Percentiles rank a stretch among this genome's conserved stretches.
These are phyloP conservation scores for Colletotrichum navitas DNA, from an alignment of 2,329 filamentous ascomycete species.

Conservation along the genomic window DNA sequence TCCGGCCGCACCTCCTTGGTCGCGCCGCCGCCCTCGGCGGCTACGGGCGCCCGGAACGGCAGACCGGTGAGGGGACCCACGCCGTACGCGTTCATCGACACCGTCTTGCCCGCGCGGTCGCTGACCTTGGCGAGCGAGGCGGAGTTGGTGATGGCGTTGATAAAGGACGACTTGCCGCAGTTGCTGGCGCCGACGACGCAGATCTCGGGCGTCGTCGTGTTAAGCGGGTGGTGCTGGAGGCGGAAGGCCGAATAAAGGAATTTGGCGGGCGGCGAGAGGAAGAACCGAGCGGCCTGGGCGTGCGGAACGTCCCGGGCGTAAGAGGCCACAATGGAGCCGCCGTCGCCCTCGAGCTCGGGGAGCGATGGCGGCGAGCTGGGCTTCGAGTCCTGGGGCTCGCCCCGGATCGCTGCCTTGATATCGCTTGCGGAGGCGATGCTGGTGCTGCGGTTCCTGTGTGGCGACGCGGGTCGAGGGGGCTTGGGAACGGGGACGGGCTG, in stretches of 20 bases:
- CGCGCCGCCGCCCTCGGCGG: constrained; percentile 9
- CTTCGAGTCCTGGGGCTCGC: background rate
- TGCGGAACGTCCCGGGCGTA: background rate
- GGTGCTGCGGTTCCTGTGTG: background rate
- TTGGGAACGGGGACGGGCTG: background rate
- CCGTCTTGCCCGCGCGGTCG: constrained; percentile 64
- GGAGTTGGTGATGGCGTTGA: constrained; percentile 80
- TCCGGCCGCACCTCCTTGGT: constrained; percentile 55
- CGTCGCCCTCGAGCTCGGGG: constrained; percentile 11
- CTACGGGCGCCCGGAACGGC: constrained; percentile 47
- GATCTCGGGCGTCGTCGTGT: constrained; percentile 70
- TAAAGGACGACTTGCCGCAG: constrained; percentile 88
- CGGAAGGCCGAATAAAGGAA: constrained; percentile 65
- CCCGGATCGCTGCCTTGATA: constrained; percentile 12
- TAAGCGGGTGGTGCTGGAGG: constrained; percentile 63
- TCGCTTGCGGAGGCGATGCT: constrained; percentile 1
- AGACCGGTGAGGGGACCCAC: constrained; percentile 56
- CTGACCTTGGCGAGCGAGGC: constrained; percentile 62
- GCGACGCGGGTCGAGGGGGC: background rate
- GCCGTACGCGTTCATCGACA: constrained; percentile 68
- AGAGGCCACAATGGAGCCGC: constrained; percentile 16
- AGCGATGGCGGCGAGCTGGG: background rate
- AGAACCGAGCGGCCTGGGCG: constrained; percentile 26
- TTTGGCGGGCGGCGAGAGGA: constrained; percentile 27
- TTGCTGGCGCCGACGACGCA: constrained; percentile 89